These are phyloP conservation scores for Populus tremula DNA, from an alignment of 345 rosid species.

Conservation along the genomic window DNA sequence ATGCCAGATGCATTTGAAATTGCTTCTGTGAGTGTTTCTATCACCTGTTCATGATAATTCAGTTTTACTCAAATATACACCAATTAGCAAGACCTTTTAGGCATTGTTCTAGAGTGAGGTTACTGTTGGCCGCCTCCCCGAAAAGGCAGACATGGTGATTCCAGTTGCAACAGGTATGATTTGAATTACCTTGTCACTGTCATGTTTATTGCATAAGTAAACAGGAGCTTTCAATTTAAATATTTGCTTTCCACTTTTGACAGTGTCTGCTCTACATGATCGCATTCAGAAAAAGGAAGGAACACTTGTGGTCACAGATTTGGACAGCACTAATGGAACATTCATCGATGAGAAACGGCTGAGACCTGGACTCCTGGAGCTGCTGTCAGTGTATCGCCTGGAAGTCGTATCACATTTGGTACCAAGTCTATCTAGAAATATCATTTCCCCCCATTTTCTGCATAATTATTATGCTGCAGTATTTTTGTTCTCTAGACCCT, in stretches of 20 bases:
- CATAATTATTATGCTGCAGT: background rate
- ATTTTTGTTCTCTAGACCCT: too few species aligned
- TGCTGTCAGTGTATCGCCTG: conserved; percentile 46
- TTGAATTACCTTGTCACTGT: background rate
- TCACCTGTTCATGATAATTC: background rate
- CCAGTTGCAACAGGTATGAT: conserved; percentile 79
- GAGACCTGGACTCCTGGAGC: conserved; percentile 50
- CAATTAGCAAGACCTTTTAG: background rate
- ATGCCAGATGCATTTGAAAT: conserved; percentile 84
- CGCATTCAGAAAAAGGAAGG: conserved; percentile 63
- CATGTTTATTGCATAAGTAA: background rate
- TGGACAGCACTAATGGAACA: conserved; percentile 89
- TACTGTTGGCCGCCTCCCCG: conserved; percentile 72
- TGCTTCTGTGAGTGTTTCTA: conserved; percentile 46
- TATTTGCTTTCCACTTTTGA: background rate
- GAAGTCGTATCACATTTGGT: conserved; percentile 70
- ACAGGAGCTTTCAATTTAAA: too few species aligned
- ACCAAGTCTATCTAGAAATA: background rate
- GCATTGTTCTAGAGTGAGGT: conserved; percentile 44
- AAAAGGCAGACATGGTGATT: conserved; percentile 81
- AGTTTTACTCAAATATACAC: background rate
- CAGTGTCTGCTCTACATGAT: conserved; percentile 83
- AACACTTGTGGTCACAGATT: conserved; percentile 62
- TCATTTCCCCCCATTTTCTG: background rate
- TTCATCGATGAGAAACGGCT: conserved; percentile 63